phyloP scores from a whole-genome alignment of 2,329 filamentous ascomycete species.

The Kalaharituber pfeilii region DNA sequence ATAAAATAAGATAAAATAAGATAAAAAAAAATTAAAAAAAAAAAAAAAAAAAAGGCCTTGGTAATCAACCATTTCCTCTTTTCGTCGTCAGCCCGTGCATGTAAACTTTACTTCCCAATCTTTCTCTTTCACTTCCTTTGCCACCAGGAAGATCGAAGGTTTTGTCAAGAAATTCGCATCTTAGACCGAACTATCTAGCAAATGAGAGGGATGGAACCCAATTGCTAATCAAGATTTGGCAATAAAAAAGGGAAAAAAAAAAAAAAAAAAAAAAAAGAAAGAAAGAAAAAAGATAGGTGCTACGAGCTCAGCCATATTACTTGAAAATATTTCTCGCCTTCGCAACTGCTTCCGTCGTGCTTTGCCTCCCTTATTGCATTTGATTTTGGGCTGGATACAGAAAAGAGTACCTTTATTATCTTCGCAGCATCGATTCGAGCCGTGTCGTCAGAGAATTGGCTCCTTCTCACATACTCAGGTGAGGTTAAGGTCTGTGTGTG shows the following conservation, averaged over 20 bases:
- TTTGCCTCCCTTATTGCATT: neutral
- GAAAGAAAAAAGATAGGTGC: slow-evolving; percentile 14
- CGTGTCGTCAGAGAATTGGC: neutral
- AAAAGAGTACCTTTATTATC: neutral
- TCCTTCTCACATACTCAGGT: too few species aligned
- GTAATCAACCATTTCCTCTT: neutral
- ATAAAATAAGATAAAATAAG: too few species aligned
- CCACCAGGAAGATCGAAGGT: neutral
- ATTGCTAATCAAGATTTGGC: slow-evolving; percentile 15
- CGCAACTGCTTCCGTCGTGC: neutral
- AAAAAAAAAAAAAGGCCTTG: neutral
- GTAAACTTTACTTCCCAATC: neutral
- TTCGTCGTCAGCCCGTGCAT: neutral
- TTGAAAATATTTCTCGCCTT: neutral
- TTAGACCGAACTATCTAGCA: slow-evolving; percentile 9
- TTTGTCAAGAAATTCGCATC: slow-evolving; percentile 4
- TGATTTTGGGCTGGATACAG: neutral
- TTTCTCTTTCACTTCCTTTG: neutral
- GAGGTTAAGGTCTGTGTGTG: too few species aligned
- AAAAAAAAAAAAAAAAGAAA: slow-evolving; percentile 10
- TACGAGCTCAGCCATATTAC: slow-evolving; percentile 4
- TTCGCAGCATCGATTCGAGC: neutral
- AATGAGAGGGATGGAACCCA: slow-evolving; percentile 6
- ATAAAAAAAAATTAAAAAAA: too few species aligned
- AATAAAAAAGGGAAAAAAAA: slow-evolving; percentile 10